A percentile compares a stretch with the other conserved stretches of the same genome.
Evolutionary conservation across 257 asterid genomes (phyloP).

Genomic region (Misopates orontium): DNA sequence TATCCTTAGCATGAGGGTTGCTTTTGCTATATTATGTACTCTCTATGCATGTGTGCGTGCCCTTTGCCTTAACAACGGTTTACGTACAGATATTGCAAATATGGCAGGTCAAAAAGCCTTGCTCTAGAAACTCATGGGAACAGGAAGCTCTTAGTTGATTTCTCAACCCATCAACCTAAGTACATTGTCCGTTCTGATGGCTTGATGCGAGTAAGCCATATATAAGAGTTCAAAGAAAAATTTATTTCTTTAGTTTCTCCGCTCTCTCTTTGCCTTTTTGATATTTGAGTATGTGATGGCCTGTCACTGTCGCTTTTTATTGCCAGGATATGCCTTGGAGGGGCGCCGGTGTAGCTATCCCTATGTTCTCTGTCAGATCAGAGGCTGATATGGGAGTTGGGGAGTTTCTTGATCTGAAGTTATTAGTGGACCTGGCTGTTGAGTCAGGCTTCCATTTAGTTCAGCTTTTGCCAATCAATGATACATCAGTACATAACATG

Average conservation of each 20-base stretch:
- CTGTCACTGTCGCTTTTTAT: not conserved
- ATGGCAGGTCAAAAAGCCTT: conserved; percentile 42
- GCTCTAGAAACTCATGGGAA: conserved; percentile 73
- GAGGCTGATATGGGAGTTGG: conserved; percentile 94
- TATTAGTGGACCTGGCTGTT: conserved; percentile 92
- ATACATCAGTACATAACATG: conserved; percentile 93
- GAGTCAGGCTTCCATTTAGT: conserved; percentile 90
- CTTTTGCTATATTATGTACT: not conserved
- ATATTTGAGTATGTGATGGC: conserved; percentile 9
- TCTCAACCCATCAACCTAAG: conserved; percentile 60
- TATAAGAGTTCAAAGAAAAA: conserved; percentile 6
- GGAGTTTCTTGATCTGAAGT: conserved; percentile 94
- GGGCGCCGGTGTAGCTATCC: conserved; percentile 94
- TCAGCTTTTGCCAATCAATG: conserved; percentile 93
- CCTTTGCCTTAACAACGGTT: conserved; percentile 50
- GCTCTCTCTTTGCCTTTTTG: conserved; percentile 7
- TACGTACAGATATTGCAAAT: conserved; percentile 87
- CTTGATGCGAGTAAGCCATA: conserved; percentile 79
- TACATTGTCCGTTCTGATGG: conserved; percentile 80
- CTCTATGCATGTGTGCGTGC: conserved; percentile 7
- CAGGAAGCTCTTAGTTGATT: conserved; percentile 64
- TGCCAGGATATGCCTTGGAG: conserved; percentile 94
- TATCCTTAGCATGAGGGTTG: conserved; percentile 55
- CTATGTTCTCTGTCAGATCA: conserved; percentile 93
- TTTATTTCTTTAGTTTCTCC: conserved; percentile 5